Evolutionary conservation across 2,329 filamentous ascomycete genomes (phyloP).

Genomic region (Colletotrichum orbiculare): DNA sequence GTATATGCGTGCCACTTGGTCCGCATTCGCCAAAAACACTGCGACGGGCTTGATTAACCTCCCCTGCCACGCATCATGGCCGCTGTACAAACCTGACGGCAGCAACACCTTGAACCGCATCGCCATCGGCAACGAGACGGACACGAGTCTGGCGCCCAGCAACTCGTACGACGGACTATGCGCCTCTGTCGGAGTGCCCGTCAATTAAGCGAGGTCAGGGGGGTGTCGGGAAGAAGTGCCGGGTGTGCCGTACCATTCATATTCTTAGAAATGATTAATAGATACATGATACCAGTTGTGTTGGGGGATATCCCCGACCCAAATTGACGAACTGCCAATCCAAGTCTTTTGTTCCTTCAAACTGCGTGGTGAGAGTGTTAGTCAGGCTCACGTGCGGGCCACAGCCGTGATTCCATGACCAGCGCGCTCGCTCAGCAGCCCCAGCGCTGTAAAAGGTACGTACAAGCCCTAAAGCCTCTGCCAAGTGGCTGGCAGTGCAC

Average conservation of each 20-base stretch:
- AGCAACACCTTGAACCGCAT: slow-evolving; percentile 42
- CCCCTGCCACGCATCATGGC: slow-evolving; percentile 42
- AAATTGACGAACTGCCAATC: too few relatives aligned
- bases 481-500: slow-evolving; percentile 11
- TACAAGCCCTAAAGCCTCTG: slow-evolving; percentile 22
- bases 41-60: slow-evolving; percentile 45
- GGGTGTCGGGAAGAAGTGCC: neutral
- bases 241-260: neutral
- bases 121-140: slow-evolving; percentile 42
- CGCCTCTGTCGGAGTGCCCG: slow-evolving; percentile 10
- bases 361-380: too few relatives aligned
- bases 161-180: slow-evolving; percentile 30
- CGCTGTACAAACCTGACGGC: slow-evolving; percentile 28
- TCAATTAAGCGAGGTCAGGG: slow-evolving; percentile 1
- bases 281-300: too few relatives aligned
- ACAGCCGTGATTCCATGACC: too few relatives aligned
- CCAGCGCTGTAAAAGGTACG: slow-evolving; percentile 11
- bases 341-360: too few relatives aligned
- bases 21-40: slow-evolving; percentile 52
- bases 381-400: too few relatives aligned
- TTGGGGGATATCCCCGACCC: too few relatives aligned
- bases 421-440: too few relatives aligned
- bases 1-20: slow-evolving; percentile 52
- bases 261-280: too few relatives aligned
- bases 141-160: slow-evolving; percentile 40